Base-by-base conservation (phyloP, 1,284 basidiomycete species). In the Austropuccinia psidii region DNA sequence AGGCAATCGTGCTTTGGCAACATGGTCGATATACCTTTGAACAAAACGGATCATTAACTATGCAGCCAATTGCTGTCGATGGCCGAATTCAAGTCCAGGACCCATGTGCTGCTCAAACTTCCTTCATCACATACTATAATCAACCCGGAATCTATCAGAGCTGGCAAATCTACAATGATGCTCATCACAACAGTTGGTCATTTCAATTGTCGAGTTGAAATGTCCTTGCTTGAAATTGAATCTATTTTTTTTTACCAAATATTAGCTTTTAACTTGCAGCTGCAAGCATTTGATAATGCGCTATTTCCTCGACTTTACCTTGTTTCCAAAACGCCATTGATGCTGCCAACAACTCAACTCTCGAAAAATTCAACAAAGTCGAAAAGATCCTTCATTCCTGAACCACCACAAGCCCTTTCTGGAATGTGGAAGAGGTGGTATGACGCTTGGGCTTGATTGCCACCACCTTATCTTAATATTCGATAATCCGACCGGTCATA, bases 1-100 rank as follows among this genome's bases (percentile, higher is more conserved):
- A 75, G 39, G 76, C 76, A 7, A 76, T 78, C 50, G 76, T 81
- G 27, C 75, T 80, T 55, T 81, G 79, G 79, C 80, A 81, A 73
- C 80, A 81, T 68, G 80, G 80, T 49, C 77, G 75, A 69, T 80
- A 78, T 74, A 73, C 75, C 3, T 74, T 79, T 15, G 76, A 77
- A 75, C 2, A 58, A 31, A 79, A 80, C 62, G 77, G 76, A 19
- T 67, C 69, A 0, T 58, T 79, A 17, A 73, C 69, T 1, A 75
- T 78, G 45, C 74, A 62, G 19, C 77, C 77, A 0, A 78, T 77
- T 52, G 45, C 39, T 7, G 72, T 75, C 15, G 78, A 79, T 50
- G 78, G 78, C 8, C 72, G 75, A 21, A 75, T 76, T 35, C 74
- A 75, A 69, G 62, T 76, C 15, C 67, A 76, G 65, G 55, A 69